phyloP scores from a whole-genome alignment of 1,139 yeast genomes.

The Candida frijolesensis region DNA sequence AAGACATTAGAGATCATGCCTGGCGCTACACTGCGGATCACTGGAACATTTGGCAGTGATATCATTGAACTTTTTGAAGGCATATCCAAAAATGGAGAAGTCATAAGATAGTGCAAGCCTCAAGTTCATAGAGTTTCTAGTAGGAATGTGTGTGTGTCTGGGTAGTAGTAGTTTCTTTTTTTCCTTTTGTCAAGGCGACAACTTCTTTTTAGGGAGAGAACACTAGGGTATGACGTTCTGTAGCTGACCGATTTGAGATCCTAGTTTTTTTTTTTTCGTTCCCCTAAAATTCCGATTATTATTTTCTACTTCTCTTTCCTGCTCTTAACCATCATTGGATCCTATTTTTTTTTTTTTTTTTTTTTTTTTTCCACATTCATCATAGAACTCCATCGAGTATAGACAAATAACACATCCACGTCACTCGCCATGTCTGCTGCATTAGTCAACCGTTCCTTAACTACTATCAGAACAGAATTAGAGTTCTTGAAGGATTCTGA shows the following conservation, averaged over 20 bases:
- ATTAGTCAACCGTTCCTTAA: slow-evolving; percentile 73
- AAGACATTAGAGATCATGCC: slow-evolving; percentile 17
- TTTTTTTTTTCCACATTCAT: background rate
- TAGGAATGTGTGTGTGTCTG: background rate
- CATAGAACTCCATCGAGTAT: background rate
- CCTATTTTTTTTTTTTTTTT: slow-evolving; percentile 3
- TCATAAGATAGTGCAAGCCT: slow-evolving; percentile 16
- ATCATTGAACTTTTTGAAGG: slow-evolving; percentile 64
- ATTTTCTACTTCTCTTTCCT: background rate
- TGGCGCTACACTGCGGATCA: slow-evolving; percentile 38
- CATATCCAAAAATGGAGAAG: slow-evolving; percentile 22
- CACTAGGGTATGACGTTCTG: too few relatives aligned
- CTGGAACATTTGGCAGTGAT: slow-evolving; percentile 54
- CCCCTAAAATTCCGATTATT: background rate
- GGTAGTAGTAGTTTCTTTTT: background rate
- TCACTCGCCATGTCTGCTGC: slow-evolving; percentile 50
- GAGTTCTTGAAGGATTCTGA: slow-evolving; percentile 80
- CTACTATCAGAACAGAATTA: slow-evolving; percentile 74
- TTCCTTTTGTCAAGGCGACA: background rate
- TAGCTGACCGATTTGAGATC: too few relatives aligned
- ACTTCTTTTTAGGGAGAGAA: background rate
- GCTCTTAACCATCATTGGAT: background rate
- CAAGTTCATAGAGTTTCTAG: background rate
- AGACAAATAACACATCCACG: background rate
- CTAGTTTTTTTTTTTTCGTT: background rate